A percentile compares a stretch with the other conserved stretches of the same genome.
phyloP scores from a whole-genome alignment of 192 early-diverging fungal genomes.

The Backusella circina region DNA sequence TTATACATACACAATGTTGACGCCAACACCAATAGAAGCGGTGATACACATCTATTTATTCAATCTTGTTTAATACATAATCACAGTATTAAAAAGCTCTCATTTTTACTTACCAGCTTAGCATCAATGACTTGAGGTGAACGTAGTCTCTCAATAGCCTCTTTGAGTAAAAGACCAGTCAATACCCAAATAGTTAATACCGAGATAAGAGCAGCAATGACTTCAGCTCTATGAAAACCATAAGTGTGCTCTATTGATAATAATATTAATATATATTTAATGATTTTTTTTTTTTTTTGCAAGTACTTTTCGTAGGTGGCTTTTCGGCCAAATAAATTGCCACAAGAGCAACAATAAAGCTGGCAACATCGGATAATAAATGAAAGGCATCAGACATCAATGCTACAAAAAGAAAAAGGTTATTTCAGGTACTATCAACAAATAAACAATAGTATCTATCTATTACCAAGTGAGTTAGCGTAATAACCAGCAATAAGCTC shows the following conservation, averaged over 20 bases:
- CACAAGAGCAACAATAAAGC: slow-evolving; percentile 67
- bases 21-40: slow-evolving; percentile 65
- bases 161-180: slow-evolving; percentile 59
- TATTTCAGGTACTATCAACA: background rate
- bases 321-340: slow-evolving; percentile 61
- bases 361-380: slow-evolving; percentile 66
- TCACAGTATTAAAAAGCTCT: no score
- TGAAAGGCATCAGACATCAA: slow-evolving; percentile 78
- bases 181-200: slow-evolving; percentile 78
- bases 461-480: slow-evolving; percentile 46
- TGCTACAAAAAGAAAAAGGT: slow-evolving; percentile 27
- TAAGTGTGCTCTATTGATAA: slow-evolving; percentile 61
- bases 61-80: background rate
- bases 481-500: slow-evolving; percentile 61
- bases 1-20: slow-evolving; percentile 70
- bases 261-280: background rate
- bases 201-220: slow-evolving; percentile 73
- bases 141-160: slow-evolving; percentile 66
- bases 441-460: background rate
- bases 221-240: slow-evolving; percentile 77
- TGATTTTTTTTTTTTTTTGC: background rate
- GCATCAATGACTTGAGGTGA: slow-evolving; percentile 64
- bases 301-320: slow-evolving; percentile 55
- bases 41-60: slow-evolving; percentile 56
- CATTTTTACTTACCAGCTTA: slow-evolving; percentile 35